Conservation (phyloP, 805 yeast genomes). For the Nakazawaea pomicola region DNA sequence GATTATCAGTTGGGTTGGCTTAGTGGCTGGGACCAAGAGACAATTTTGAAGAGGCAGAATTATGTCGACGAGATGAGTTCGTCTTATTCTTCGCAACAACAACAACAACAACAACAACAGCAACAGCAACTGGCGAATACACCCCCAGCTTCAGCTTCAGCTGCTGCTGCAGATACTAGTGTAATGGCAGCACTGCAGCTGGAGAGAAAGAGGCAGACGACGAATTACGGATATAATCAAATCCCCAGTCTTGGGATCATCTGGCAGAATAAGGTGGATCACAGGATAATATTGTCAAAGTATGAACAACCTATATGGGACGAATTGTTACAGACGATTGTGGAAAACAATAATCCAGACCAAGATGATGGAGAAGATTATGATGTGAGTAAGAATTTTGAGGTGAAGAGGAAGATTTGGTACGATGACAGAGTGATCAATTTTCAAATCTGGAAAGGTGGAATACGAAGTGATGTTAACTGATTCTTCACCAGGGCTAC, state of each 20-base stretch:
- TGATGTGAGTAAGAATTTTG: slow-evolving; percentile 15
- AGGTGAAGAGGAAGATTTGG: slow-evolving; percentile 8
- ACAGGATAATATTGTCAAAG: slow-evolving; percentile 42
- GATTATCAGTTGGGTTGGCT: slow-evolving; percentile 70
- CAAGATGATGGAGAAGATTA: slow-evolving; percentile 15
- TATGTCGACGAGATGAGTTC: slow-evolving; percentile 14
- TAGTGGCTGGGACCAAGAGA: slow-evolving; percentile 65
- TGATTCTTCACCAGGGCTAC: too few relatives aligned
- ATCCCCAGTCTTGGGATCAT: slow-evolving; percentile 51
- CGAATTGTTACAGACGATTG: slow-evolving; percentile 22
- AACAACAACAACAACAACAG: too few relatives aligned
- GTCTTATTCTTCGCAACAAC: too few relatives aligned
- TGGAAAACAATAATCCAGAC: slow-evolving; percentile 5
- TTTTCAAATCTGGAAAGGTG: slow-evolving; percentile 34
- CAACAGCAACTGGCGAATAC: too few relatives aligned
- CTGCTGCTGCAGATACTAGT: too few relatives aligned
- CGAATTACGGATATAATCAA: slow-evolving; percentile 21
- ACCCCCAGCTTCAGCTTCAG: too few relatives aligned
- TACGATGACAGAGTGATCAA: slow-evolving; percentile 15
- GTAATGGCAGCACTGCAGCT: not conserved
- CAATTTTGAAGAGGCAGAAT: slow-evolving; percentile 27
- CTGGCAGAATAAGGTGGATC: slow-evolving; percentile 49
- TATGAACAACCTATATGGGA: slow-evolving; percentile 34
- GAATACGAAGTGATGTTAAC: slow-evolving; percentile 22
- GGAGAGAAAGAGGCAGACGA: not conserved